These are phyloP conservation scores for Basidiobolus meristosporus DNA, from an alignment of 371 early-diverging fungal genomes.

Conservation along the genomic window DNA sequence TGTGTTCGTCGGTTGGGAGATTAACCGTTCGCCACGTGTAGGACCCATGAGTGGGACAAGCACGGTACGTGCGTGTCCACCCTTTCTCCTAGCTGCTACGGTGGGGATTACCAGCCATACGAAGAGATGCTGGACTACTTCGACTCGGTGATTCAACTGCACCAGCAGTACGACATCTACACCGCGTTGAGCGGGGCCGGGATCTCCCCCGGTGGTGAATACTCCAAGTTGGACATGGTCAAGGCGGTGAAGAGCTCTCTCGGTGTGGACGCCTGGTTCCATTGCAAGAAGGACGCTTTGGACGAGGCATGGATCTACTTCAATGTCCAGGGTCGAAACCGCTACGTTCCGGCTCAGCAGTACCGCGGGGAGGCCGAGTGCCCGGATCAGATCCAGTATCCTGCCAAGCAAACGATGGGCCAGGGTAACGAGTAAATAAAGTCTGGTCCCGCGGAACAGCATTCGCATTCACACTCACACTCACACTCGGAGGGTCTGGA, in stretches of 20 bases:
- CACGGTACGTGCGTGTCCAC: slow-evolving; percentile 31
- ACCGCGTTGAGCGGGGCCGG: slow-evolving; percentile 15
- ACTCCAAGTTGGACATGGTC: neutral
- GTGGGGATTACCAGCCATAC: slow-evolving; percentile 10
- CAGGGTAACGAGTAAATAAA: too few species aligned
- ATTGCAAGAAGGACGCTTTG: neutral
- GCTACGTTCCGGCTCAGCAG: neutral
- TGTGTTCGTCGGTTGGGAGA: neutral
- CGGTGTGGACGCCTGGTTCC: neutral
- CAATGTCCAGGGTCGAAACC: neutral
- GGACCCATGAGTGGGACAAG: slow-evolving; percentile 26
- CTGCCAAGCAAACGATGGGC: too few species aligned
- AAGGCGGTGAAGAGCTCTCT: neutral
- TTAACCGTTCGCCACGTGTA: too few species aligned
- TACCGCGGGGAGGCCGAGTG: too few species aligned
- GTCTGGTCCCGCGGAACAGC: too few species aligned
- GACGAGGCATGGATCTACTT: neutral
- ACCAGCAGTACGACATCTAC: slow-evolving; percentile 18
- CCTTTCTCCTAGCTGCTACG: slow-evolving; percentile 18
- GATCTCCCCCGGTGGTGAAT: slow-evolving; percentile 13
- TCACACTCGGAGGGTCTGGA: too few species aligned
- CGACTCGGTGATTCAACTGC: slow-evolving; percentile 14
- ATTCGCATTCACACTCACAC: too few species aligned
- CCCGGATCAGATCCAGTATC: too few species aligned
- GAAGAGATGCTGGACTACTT: slow-evolving; percentile 24